These are phyloP conservation scores for Yarrowia sp. DNA, from an alignment of 805 yeast genomes.

Conservation along the genomic window DNA sequence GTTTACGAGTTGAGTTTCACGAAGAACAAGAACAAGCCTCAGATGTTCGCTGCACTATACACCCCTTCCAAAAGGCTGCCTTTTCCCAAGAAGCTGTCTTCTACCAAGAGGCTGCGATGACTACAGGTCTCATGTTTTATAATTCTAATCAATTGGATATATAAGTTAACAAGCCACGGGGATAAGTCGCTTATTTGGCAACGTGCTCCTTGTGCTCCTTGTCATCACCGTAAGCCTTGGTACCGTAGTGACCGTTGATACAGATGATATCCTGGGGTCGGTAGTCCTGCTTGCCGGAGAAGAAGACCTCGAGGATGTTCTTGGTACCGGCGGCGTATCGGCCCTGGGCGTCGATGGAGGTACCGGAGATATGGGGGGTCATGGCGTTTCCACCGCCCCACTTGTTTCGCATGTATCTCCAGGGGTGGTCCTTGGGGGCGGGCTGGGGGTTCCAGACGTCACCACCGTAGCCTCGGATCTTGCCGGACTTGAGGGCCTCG, in stretches of 20 bases:
- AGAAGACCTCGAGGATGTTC: constrained; percentile 67
- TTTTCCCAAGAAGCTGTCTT: too few relatives aligned
- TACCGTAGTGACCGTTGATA: constrained; percentile 72
- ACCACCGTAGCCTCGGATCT: constrained; percentile 60
- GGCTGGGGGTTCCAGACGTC: constrained; percentile 55
- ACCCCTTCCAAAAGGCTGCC: too few relatives aligned
- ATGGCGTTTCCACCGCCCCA: constrained; percentile 80
- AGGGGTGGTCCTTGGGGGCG: constrained; percentile 73
- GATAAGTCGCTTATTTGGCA: constrained; percentile 5
- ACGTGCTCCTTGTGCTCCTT: constrained; percentile 45
- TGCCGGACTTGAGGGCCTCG: constrained; percentile 58
- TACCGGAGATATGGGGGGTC: constrained; percentile 84
- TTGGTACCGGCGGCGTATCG: constrained; percentile 76
- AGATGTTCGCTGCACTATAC: too few relatives aligned
- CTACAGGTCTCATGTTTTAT: too few relatives aligned
- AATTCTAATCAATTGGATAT: constrained; percentile 3
- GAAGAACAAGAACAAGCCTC: too few relatives aligned
- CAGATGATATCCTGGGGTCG: constrained; percentile 79
- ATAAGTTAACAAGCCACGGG: constrained; percentile 7
- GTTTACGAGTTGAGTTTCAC: too few relatives aligned
- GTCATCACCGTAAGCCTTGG: constrained; percentile 70
- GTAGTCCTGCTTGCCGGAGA: constrained; percentile 68
- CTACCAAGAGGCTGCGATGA: too few relatives aligned
- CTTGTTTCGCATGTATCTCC: constrained; percentile 72
- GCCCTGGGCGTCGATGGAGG: constrained; percentile 79